Conservation (phyloP, 306 rosid genomes). For the Vigna nakashimae region DNA sequence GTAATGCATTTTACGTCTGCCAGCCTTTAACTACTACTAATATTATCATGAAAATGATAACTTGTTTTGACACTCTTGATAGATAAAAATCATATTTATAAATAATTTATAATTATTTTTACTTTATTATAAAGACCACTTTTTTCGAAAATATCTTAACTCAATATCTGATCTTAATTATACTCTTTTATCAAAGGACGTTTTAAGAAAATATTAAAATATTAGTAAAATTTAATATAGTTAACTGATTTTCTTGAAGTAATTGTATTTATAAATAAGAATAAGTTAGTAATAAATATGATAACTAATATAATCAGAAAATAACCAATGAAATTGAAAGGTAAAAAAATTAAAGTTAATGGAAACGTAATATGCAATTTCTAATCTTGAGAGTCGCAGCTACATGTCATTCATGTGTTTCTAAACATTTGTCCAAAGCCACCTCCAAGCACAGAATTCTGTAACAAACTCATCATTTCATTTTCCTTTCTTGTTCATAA, state of each 20-base stretch:
- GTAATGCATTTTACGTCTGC: background rate
- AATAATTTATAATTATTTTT: too few species aligned
- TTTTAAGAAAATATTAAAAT: too few species aligned
- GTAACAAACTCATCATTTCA: conserved; percentile 58
- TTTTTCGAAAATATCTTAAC: too few species aligned
- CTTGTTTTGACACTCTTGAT: background rate
- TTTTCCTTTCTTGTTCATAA: background rate
- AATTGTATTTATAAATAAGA: too few species aligned
- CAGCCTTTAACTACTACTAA: background rate
- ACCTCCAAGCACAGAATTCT: conserved; percentile 42
- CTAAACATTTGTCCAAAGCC: background rate
- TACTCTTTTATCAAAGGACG: too few species aligned
- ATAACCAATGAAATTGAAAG: background rate
- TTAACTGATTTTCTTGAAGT: too few species aligned
- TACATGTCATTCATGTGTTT: conserved; percentile 48
- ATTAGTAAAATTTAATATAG: too few species aligned
- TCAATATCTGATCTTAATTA: too few species aligned
- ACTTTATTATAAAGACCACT: too few species aligned
- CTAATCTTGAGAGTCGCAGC: background rate
- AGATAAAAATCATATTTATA: background rate
- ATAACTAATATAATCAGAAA: background rate
- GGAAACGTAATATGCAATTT: background rate
- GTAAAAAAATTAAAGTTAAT: background rate
- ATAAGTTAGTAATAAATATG: background rate
- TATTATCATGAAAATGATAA: background rate